These are phyloP conservation scores for Hirschfeldia incana DNA, from an alignment of 345 rosid species.

Conservation along the genomic window DNA sequence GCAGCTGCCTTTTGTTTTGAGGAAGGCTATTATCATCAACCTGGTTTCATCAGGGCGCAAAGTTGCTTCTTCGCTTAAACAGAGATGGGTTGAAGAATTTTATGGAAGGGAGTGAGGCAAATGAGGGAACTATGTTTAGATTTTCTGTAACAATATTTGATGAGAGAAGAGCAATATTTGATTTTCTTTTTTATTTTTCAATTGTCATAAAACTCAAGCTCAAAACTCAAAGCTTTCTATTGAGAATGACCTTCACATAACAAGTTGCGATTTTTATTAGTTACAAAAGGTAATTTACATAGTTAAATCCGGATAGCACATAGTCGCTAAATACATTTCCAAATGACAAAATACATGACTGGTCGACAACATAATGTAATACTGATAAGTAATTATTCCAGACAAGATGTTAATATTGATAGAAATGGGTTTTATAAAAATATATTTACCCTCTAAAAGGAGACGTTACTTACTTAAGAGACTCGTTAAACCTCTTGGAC, in stretches of 20 bases:
- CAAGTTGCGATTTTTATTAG: not conserved
- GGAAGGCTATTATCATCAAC: slow-evolving; percentile 9
- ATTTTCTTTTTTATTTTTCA: slow-evolving; percentile 7
- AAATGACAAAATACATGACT: too few species aligned
- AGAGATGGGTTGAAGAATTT: slow-evolving; percentile 19
- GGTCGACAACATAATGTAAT: too few species aligned
- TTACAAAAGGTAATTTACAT: not conserved
- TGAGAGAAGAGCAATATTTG: slow-evolving; percentile 15
- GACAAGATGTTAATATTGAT: too few species aligned
- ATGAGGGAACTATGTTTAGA: slow-evolving; percentile 7
- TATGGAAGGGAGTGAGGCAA: slow-evolving; percentile 6
- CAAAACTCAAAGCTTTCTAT: slow-evolving; percentile 14
- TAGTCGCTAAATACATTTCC: too few species aligned
- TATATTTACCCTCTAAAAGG: too few species aligned
- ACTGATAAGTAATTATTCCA: too few species aligned
- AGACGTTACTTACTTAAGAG: not conserved
- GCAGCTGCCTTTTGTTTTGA: slow-evolving; percentile 19
- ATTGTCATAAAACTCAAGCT: slow-evolving; percentile 13
- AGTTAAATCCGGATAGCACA: too few species aligned
- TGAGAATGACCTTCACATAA: slow-evolving; percentile 10
- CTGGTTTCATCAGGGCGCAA: not conserved
- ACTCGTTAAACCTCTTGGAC: slow-evolving; percentile 9
- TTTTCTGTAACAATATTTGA: slow-evolving; percentile 30
- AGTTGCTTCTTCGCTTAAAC: slow-evolving; percentile 7
- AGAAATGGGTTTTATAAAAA: too few species aligned